Conservation (phyloP, 495 filamentous ascomycete species). For the Neurospora tetraspora region DNA sequence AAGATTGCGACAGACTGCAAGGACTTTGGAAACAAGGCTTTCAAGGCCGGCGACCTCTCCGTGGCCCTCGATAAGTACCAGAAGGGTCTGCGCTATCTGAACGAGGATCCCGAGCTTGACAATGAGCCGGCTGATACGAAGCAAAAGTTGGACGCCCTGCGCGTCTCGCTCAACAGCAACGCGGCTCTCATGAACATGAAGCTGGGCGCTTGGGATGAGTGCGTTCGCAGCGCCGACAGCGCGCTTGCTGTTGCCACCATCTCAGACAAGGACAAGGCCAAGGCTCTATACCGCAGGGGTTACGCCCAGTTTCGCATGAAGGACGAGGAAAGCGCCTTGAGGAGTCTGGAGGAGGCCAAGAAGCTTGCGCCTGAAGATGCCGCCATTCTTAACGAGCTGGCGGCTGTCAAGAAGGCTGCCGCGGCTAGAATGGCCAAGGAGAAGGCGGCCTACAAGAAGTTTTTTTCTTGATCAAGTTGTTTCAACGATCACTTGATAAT, state of each 20-base stretch:
- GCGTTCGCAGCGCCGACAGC: constrained; percentile 54
- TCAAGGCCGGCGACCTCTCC: constrained; percentile 63
- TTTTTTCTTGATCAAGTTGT: constrained; percentile 46
- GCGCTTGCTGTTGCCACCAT: constrained; percentile 59
- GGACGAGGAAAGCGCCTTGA: constrained; percentile 76
- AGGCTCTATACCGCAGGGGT: constrained; percentile 77
- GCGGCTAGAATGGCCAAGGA: constrained; percentile 71
- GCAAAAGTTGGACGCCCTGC: constrained; percentile 55
- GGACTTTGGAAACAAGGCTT: constrained; percentile 83
- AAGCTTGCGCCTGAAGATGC: constrained; percentile 69
- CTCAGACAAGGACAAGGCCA: constrained; percentile 71
- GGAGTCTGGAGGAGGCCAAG: constrained; percentile 65
- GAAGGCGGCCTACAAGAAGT: constrained; percentile 80
- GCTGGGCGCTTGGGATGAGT: constrained; percentile 59
- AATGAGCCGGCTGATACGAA: constrained; percentile 57
- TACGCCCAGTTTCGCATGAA: constrained; percentile 62
- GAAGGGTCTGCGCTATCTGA: constrained; percentile 90
- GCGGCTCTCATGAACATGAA: constrained; percentile 60
- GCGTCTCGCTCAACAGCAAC: constrained; percentile 30
- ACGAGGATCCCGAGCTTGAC: constrained; percentile 72
- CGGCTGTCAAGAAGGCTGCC: constrained; percentile 62
- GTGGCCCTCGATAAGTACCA: constrained; percentile 89
- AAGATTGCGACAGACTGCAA: constrained; percentile 83
- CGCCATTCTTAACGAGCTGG: constrained; percentile 64
- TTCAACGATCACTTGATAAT: neutral